These are phyloP conservation scores for Anaeromyces robustus DNA, from an alignment of 192 early-diverging fungal species.

Conservation along the genomic window DNA sequence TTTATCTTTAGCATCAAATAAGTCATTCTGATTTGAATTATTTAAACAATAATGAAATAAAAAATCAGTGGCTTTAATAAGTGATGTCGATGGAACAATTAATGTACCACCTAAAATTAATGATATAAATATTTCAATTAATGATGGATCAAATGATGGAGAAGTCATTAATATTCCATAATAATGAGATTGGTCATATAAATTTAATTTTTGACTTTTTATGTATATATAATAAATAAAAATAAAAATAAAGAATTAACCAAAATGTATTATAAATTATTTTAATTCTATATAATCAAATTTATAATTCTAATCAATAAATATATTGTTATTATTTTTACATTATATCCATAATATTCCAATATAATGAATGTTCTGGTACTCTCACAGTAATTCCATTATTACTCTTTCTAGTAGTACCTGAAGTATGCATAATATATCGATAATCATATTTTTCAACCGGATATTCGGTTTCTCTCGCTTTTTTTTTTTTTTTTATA, in stretches of 20 bases:
- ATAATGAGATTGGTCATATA: background rate
- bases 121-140: background rate
- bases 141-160: background rate
- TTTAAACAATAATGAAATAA: background rate
- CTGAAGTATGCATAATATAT: background rate
- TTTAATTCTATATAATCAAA: no score
- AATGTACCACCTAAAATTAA: background rate
- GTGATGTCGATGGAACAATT: background rate
- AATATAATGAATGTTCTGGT: background rate
- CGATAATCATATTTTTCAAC: background rate
- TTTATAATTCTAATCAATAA: no score
- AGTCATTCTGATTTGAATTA: no score
- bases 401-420: background rate
- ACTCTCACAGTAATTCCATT: background rate
- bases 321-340: background rate
- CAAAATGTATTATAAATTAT: no score
- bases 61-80: background rate
- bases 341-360: background rate
- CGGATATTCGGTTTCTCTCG: background rate
- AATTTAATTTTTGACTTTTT: background rate
- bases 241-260: no score
- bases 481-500: no score
- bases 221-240: no score
- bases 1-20: background rate
- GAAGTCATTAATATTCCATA: background rate